Evolutionary conservation across 2,329 filamentous ascomycete genomes (phyloP).

Genomic region (Aspergillus texensis): DNA sequence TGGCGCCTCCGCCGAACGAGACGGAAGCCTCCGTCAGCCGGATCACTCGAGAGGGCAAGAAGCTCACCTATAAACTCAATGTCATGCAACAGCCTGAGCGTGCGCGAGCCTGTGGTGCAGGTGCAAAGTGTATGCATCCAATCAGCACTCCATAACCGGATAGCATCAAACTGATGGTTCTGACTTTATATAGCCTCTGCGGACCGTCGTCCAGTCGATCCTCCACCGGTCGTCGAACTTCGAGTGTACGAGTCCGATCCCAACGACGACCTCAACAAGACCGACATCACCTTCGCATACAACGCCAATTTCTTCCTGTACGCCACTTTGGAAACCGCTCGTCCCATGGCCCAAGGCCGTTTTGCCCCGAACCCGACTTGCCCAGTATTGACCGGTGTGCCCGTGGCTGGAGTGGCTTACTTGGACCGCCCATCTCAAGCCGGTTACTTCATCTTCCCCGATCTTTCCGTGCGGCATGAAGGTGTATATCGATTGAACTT

Average conservation of each 20-base stretch:
- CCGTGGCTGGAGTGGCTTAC: constrained; percentile 94
- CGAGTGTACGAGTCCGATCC: constrained; percentile 72
- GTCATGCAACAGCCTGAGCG: constrained; percentile 95
- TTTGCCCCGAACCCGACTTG: constrained; percentile 69
- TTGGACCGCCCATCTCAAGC: constrained; percentile 78
- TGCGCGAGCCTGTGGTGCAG: constrained; percentile 90
- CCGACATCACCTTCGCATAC: constrained; percentile 84
- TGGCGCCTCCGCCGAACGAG: constrained; percentile 55
- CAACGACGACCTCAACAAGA: constrained; percentile 58
- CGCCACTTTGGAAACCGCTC: constrained; percentile 84
- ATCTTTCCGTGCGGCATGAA: constrained; percentile 93
- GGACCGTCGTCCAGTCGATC: constrained; percentile 89
- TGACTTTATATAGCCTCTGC: constrained; percentile 64
- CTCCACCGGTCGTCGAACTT: constrained; percentile 90
- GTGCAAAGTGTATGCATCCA: constrained; percentile 77
- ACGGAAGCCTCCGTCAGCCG: constrained; percentile 56
- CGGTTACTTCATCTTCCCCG: constrained; percentile 97
- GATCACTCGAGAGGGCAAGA: constrained; percentile 73
- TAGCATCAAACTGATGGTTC: constrained; percentile 14
- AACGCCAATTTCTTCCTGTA: constrained; percentile 98
- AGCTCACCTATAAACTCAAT: constrained; percentile 76
- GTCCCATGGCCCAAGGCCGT: constrained; percentile 79
- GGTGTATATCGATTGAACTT: constrained; percentile 90
- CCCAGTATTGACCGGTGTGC: constrained; percentile 88
- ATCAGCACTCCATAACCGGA: constrained; percentile 4